These are phyloP conservation scores for Diaporthe helianthi DNA, from an alignment of 2,329 filamentous ascomycete genomes.

Conservation along the genomic window DNA sequence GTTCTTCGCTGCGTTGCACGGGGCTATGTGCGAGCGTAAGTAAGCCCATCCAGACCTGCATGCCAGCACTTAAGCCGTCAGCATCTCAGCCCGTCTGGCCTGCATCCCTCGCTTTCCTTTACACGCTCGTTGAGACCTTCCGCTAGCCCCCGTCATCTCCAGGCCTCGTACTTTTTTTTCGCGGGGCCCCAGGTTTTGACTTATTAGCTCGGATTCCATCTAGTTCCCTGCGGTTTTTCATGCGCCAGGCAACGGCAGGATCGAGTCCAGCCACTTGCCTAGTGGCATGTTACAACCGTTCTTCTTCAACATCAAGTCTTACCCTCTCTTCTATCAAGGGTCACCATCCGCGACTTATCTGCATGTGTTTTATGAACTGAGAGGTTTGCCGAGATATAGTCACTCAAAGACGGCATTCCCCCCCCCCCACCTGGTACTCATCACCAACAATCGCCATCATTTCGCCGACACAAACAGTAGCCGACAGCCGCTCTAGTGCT, in stretches of 20 bases:
- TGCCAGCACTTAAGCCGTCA: too few species aligned
- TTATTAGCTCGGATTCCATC: not conserved
- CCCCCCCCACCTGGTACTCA: not conserved
- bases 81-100: not conserved
- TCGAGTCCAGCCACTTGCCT: not conserved
- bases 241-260: not conserved
- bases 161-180: not conserved
- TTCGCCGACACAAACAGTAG: not conserved
- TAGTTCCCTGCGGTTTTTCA: not conserved
- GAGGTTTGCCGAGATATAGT: not conserved
- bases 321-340: not conserved
- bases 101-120: constrained; percentile 18
- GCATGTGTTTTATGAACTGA: not conserved
- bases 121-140: constrained; percentile 1
- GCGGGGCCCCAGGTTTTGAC: constrained; percentile 25
- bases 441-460: not conserved
- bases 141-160: not conserved
- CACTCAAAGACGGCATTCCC: not conserved
- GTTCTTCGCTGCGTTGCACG: not conserved
- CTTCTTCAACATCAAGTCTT: not conserved
- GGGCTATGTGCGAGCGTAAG: constrained; percentile 11
- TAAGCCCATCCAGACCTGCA: constrained; percentile 1
- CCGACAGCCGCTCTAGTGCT: not conserved
- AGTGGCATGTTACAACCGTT: not conserved
- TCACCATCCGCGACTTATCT: not conserved